Percentiles rank a stretch among this genome's conserved stretches.
Conservation (phyloP, 345 rosid genomes). For the Clausena lansium region DNA sequence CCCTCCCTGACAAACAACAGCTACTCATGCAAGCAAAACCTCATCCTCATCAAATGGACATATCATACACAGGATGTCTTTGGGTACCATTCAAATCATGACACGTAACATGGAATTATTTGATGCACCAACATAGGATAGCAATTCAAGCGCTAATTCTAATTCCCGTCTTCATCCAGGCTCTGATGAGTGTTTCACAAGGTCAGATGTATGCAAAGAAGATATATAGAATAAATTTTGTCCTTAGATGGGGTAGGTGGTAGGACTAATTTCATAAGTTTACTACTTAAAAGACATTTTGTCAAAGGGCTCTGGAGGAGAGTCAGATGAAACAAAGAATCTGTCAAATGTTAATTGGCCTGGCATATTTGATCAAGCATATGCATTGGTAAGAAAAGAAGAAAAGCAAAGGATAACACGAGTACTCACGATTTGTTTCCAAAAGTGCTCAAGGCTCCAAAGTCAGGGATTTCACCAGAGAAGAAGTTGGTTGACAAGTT, state of each 20-base stretch:
- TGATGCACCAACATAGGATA: not conserved
- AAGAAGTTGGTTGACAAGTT: conserved; percentile 87
- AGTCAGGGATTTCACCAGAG: conserved; percentile 91
- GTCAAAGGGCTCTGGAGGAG: not conserved
- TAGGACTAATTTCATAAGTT: not conserved
- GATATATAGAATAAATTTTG: not conserved
- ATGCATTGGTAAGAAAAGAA: not conserved
- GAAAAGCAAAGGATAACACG: not conserved
- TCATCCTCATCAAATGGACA: not conserved
- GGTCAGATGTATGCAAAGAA: not conserved
- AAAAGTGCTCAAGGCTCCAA: conserved; percentile 77
- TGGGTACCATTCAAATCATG: not conserved
- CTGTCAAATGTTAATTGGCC: not conserved
- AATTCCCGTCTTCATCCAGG: not conserved
- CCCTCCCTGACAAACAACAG: not conserved
- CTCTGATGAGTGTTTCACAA: not conserved
- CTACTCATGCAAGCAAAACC: not conserved
- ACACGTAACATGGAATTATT: not conserved
- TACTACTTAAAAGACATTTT: not conserved
- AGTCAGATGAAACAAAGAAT: not conserved
- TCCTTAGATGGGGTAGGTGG: not conserved
- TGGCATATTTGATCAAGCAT: not conserved
- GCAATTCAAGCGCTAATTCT: not conserved
- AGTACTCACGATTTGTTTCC: conserved; percentile 71
- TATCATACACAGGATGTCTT: not conserved